These are phyloP conservation scores for Chrysoporthe cubensis DNA, from an alignment of 2,329 filamentous ascomycete genomes.

Conservation along the genomic window DNA sequence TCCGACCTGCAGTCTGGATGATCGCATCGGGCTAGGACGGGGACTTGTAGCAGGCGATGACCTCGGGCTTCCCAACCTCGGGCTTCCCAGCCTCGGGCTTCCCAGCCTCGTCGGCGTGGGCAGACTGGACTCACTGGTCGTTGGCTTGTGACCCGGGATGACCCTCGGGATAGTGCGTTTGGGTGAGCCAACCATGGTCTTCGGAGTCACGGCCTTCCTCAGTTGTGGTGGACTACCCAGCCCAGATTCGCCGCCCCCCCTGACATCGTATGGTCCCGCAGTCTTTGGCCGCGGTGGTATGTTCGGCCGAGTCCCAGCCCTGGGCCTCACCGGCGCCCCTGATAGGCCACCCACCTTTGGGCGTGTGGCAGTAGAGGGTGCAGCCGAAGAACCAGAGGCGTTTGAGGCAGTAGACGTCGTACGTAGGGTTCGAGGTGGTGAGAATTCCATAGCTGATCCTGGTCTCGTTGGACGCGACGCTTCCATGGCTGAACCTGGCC, in stretches of 20 bases:
- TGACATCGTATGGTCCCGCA: conserved; percentile 67
- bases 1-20: conserved; percentile 29
- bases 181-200: conserved; percentile 56
- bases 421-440: conserved; percentile 52
- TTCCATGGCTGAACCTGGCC: conserved; percentile 49
- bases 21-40: conserved; percentile 5
- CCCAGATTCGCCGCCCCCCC: conserved; percentile 38
- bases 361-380: conserved; percentile 39
- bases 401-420: conserved; percentile 41
- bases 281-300: conserved; percentile 64
- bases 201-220: conserved; percentile 55
- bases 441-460: conserved; percentile 67
- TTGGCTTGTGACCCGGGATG: conserved; percentile 52
- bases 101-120: conserved; percentile 48
- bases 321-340: conserved; percentile 65
- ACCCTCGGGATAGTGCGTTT: conserved; percentile 52
- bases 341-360: conserved; percentile 57
- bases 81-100: conserved; percentile 34
- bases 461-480: conserved; percentile 58
- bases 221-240: conserved; percentile 30
- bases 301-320: conserved; percentile 58
- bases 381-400: conserved; percentile 39
- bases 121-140: conserved; percentile 55
- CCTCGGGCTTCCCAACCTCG: conserved; percentile 40
- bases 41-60: conserved; percentile 44